Conservation (phyloP, 371 early-diverging fungal genomes). For the Mortierella sp. region DNA sequence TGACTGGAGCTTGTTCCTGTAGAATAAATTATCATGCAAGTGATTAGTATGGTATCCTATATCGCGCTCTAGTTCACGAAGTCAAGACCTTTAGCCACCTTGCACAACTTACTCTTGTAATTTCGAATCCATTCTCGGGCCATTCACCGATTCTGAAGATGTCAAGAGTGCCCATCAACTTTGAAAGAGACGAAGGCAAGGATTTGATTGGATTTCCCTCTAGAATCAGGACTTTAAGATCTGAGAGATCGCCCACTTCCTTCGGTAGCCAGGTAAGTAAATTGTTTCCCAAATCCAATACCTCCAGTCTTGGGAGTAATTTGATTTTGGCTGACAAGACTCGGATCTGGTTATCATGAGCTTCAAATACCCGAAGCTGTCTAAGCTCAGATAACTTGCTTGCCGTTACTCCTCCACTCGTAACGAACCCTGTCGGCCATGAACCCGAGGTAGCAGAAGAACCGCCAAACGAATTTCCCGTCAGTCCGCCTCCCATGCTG, state of each 20-base stretch:
- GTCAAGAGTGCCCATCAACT: conserved; percentile 52
- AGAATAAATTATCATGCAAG: background rate
- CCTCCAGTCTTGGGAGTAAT: conserved; percentile 42
- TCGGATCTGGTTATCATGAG: conserved; percentile 55
- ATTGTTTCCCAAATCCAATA: conserved; percentile 54
- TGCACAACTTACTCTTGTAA: conserved; percentile 40
- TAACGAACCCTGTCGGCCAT: conserved; percentile 3
- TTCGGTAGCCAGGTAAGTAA: conserved; percentile 52
- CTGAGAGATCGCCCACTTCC: conserved; percentile 51
- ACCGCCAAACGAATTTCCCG: background rate
- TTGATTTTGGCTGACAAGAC: conserved; percentile 51
- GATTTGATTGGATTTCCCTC: conserved; percentile 57
- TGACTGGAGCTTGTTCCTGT: conserved; percentile 46
- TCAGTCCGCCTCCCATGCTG: background rate
- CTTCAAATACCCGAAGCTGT: conserved; percentile 51
- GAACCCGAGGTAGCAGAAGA: background rate
- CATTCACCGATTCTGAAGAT: conserved; percentile 59
- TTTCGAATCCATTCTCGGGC: conserved; percentile 59
- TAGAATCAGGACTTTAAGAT: conserved; percentile 49
- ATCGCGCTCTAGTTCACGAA: background rate
- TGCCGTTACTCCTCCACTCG: conserved; percentile 44
- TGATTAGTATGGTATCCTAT: background rate
- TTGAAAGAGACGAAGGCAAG: conserved; percentile 53
- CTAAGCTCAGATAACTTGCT: conserved; percentile 54
- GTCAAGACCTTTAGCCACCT: background rate